These are phyloP conservation scores for Paracorniculantispora psalliotae DNA, from an alignment of 2,329 filamentous ascomycete species.

Conservation along the genomic window DNA sequence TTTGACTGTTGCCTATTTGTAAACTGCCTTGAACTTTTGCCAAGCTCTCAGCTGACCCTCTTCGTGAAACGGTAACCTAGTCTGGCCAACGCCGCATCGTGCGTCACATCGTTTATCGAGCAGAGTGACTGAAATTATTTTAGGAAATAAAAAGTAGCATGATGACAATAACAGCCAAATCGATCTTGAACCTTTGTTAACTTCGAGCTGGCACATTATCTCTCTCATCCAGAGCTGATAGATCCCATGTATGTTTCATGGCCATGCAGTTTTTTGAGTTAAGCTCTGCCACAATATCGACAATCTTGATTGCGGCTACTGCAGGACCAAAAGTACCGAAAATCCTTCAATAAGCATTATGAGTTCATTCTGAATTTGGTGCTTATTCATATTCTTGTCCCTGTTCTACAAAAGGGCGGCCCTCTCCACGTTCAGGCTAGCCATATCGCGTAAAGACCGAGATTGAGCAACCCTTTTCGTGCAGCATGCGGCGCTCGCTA, in stretches of 20 bases:
- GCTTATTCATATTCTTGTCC: neutral
- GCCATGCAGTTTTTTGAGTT: neutral
- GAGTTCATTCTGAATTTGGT: neutral
- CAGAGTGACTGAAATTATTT: neutral
- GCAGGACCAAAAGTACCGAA: neutral
- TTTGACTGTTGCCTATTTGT: neutral
- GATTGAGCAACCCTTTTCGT: too few relatives aligned
- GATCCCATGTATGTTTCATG: too few relatives aligned
- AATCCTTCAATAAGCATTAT: neutral
- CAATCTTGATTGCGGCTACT: neutral
- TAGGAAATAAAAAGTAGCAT: too few relatives aligned
- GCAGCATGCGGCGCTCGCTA: neutral
- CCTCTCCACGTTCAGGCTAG: neutral
- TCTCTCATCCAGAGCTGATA: too few relatives aligned
- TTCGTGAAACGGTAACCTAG: neutral
- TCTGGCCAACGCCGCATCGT: neutral
- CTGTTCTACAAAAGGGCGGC: neutral
- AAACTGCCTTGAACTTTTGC: neutral
- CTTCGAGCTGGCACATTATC: too few relatives aligned
- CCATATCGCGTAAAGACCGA: slow-evolving; percentile 1
- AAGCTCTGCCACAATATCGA: neutral
- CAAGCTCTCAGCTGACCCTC: neutral
- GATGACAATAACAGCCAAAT: too few relatives aligned
- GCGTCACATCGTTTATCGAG: neutral
- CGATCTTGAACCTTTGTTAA: too few relatives aligned